phyloP scores from a whole-genome alignment of 2,329 filamentous ascomycete species.

The Didymosphaeria variabile region DNA sequence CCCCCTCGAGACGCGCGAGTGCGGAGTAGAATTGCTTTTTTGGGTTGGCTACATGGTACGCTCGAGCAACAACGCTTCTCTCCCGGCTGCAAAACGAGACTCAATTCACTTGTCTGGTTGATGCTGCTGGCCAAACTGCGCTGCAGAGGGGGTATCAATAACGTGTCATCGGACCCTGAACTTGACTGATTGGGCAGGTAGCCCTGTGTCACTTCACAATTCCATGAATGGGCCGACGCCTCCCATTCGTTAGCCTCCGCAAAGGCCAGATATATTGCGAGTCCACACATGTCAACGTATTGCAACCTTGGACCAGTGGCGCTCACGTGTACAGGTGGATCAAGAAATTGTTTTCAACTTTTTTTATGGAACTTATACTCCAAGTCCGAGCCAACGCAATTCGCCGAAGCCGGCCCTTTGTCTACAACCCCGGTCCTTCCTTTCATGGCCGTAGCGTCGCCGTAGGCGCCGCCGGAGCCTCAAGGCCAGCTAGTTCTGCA shows the following conservation, averaged over 20 bases:
- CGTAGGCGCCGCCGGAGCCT: conserved; percentile 31
- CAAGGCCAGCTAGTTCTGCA: conserved; percentile 40
- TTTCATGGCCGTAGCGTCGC: conserved; percentile 12
- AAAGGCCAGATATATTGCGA: background rate
- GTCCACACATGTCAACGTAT: background rate
- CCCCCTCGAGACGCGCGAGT: background rate
- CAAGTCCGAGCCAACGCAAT: conserved; percentile 21
- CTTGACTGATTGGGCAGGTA: conserved; percentile 14
- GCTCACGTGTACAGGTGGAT: conserved; percentile 6
- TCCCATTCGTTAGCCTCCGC: background rate
- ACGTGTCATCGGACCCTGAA: conserved; percentile 5
- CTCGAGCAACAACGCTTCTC: too few species aligned
- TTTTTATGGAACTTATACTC: conserved; percentile 10
- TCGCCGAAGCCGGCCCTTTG: conserved; percentile 26
- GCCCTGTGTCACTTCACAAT: conserved; percentile 8
- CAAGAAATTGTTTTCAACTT: background rate
- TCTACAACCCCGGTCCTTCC: conserved; percentile 12
- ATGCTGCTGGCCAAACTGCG: background rate
- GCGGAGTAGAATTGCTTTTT: background rate
- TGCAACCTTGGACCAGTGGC: background rate
- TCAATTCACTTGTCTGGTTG: conserved; percentile 11
- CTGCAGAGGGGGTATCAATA: conserved; percentile 3
- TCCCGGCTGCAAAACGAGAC: too few species aligned
- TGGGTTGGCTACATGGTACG: background rate
- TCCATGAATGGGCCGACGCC: background rate